Evolutionary conservation across 441 rosid species (phyloP), one percentile per base, ranked within the genome.

Genomic region (Theobroma grandiflorum): DNA sequence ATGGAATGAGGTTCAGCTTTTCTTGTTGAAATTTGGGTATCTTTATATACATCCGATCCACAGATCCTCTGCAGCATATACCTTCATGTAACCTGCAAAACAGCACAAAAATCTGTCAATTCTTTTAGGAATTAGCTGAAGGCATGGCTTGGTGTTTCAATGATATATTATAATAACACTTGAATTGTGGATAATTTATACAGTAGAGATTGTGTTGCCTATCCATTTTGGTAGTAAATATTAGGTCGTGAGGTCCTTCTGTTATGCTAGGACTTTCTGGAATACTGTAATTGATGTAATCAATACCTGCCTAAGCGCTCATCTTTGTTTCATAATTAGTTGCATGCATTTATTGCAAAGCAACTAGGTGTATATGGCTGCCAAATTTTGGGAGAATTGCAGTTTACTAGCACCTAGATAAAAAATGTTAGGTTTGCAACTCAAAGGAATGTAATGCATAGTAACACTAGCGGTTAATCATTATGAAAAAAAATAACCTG

Each of bases 1-100:
- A 77, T 74, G 74, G 40, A 62, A 16, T 77, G 72, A 33, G 72
- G 37, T 62, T 84, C 59, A 55, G 45, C 35, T 43, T 33, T 75
- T 40, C 66, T 11, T 33, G 15, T 20, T 40, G 65, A 80, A 59
- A 74, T 20, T 80, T n/a, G 33, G 35, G 16, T 14, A 26, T 52
- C 35, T 66, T 26, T 65, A 75, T 77, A 53, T 76, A 68, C 77
- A 76, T 83, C 38, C 31, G 31, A 67, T 8, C 18, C 53, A 43
- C 50, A 40, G 63, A 66, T 74, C 40, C 22, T 81, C 20, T 66
- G 70, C 55, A 5, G 58, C 82, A 35, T 72, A 72, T 72, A 35
- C 33, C 18, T 35, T 6, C 75, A 72, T 20, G 20, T 52, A 57
- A 38, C 52, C 66, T 74, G 52, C n/a, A 58, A 74, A 57, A 74